Percentiles rank a stretch among this genome's conserved stretches.
phyloP scores from a whole-genome alignment of 2,329 filamentous ascomycete genomes.

The Mycocentrospora acerina region DNA sequence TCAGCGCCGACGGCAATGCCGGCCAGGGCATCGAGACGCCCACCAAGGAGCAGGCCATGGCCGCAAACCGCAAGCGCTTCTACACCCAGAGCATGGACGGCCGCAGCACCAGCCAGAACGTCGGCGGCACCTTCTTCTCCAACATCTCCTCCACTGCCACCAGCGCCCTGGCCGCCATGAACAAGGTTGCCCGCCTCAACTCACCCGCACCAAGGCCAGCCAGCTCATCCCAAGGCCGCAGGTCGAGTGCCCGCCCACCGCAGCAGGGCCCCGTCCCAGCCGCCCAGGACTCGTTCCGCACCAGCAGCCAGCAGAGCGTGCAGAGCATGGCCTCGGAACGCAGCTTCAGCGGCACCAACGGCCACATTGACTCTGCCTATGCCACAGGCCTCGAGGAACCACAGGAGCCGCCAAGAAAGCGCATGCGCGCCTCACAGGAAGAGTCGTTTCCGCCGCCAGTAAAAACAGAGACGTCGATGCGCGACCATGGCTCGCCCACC shows the following conservation, averaged over 20 bases:
- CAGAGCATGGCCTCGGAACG: slow-evolving; percentile 72
- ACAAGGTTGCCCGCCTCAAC: slow-evolving; percentile 85
- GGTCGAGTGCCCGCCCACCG: slow-evolving; percentile 70
- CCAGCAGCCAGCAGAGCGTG: slow-evolving; percentile 79
- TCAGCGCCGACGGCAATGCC: slow-evolving; percentile 70
- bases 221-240: slow-evolving; percentile 65
- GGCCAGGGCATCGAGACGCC: slow-evolving; percentile 85
- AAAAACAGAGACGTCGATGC: slow-evolving; percentile 60
- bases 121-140: slow-evolving; percentile 89
- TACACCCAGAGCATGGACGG: slow-evolving; percentile 76
- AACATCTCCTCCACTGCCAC: slow-evolving; percentile 94
- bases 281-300: slow-evolving; percentile 66
- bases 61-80: slow-evolving; percentile 82
- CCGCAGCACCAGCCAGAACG: slow-evolving; percentile 62
- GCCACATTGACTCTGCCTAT: slow-evolving; percentile 65
- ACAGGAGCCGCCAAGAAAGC: slow-evolving; percentile 79
- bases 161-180: slow-evolving; percentile 92
- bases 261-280: slow-evolving; percentile 57
- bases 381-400: slow-evolving; percentile 59
- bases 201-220: slow-evolving; percentile 71
- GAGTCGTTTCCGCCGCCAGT: slow-evolving; percentile 40
- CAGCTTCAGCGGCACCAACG: slow-evolving; percentile 61
- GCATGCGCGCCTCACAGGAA: slow-evolving; percentile 55
- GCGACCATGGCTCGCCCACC: slow-evolving; percentile 65
- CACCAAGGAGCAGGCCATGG: slow-evolving; percentile 98